Evolutionary conservation across 305 asterid genomes (phyloP).

Genomic region (Solanum aculeatissimum): DNA sequence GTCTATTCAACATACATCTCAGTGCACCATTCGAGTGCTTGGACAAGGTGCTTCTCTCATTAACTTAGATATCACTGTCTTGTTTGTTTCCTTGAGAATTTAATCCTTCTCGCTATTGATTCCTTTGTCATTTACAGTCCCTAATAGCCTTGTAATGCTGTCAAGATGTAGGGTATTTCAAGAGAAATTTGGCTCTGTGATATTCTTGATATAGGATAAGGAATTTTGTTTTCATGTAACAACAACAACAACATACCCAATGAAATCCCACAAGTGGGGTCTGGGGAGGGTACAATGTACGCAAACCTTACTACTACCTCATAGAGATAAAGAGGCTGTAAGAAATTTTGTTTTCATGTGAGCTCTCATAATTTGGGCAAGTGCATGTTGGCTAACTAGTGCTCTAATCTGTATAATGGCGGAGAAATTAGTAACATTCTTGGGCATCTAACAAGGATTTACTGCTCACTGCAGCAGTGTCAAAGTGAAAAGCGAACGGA

Average conservation of each 20-base stretch:
- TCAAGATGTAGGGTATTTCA: neutral
- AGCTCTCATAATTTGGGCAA: neutral
- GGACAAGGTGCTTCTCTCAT: conserved; percentile 46
- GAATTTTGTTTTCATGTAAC: neutral
- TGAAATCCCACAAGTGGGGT: too few species aligned
- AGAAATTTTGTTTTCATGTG: neutral
- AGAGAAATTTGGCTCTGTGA: neutral
- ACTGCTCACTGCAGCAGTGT: neutral
- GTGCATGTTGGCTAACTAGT: neutral
- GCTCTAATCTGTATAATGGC: neutral
- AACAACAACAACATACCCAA: too few species aligned
- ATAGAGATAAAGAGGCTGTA: too few species aligned
- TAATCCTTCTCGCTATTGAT: neutral
- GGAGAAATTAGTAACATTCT: neutral
- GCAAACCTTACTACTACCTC: too few species aligned
- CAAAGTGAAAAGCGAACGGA: neutral
- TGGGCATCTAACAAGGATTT: neutral
- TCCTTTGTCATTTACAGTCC: neutral
- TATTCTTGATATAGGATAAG: neutral
- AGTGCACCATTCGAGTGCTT: conserved; percentile 63
- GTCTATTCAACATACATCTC: conserved; percentile 64
- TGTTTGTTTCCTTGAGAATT: neutral
- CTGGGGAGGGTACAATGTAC: too few species aligned
- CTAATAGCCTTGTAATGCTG: neutral
- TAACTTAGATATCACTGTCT: neutral